Conservation (phyloP, 1,284 basidiomycete genomes). For the Amylostereum chailletii region DNA sequence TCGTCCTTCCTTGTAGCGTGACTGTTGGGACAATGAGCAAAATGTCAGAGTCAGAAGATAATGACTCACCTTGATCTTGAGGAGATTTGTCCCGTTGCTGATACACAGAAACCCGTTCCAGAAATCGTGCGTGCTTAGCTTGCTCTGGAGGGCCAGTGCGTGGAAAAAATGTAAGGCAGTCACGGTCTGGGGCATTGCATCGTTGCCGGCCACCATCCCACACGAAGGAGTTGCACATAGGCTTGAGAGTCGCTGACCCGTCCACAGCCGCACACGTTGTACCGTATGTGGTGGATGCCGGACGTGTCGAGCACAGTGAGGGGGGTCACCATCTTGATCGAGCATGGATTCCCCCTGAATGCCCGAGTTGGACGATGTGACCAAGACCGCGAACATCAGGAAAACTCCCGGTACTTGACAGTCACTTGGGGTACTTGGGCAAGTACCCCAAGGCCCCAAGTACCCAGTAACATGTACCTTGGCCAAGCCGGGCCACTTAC, state of each 20-base stretch:
- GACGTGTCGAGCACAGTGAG: constrained; percentile 8
- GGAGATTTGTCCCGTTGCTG: neutral
- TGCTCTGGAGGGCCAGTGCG: constrained; percentile 2
- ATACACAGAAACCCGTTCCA: neutral
- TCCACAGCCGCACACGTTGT: constrained; percentile 1
- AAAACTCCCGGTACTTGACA: too few relatives aligned
- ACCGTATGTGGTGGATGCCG: constrained; percentile 8
- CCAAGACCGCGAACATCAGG: too few relatives aligned
- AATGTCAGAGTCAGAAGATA: neutral
- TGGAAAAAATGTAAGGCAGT: constrained; percentile 1
- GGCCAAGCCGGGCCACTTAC: too few relatives aligned
- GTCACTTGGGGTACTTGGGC: too few relatives aligned
- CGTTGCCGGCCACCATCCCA: constrained; percentile 3
- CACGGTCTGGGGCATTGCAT: neutral
- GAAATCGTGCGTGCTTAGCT: constrained; percentile 2
- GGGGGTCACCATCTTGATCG: too few relatives aligned
- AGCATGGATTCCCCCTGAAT: too few relatives aligned
- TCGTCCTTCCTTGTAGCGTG: neutral
- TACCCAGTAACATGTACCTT: too few relatives aligned
- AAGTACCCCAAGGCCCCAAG: too few relatives aligned
- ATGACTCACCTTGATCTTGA: neutral
- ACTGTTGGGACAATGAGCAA: neutral
- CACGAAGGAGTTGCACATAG: constrained; percentile 1
- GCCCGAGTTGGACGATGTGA: too few relatives aligned
- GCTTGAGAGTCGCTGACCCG: neutral